Evolutionary conservation across 345 rosid species (phyloP).

Genomic region (Moricandia arvensis): DNA sequence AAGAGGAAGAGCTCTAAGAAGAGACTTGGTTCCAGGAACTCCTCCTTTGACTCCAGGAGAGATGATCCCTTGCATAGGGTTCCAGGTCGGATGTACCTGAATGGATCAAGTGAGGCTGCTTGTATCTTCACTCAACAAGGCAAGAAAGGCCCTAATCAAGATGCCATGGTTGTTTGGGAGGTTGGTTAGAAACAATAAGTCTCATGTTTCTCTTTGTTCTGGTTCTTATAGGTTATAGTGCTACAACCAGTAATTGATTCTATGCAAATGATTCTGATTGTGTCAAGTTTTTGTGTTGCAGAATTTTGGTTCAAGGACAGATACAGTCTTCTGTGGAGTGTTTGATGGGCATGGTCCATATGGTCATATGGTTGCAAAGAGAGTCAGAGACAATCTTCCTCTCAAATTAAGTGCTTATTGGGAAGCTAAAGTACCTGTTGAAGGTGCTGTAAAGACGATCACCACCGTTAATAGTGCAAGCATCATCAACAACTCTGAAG

Average conservation of each 20-base stretch:
- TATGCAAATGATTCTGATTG: not conserved
- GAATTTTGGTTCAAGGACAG: constrained; percentile 83
- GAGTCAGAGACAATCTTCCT: constrained; percentile 93
- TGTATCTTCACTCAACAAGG: constrained; percentile 90
- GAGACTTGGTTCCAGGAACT: constrained; percentile 54
- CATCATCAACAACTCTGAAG: constrained; percentile 55
- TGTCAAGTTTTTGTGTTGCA: constrained; percentile 29
- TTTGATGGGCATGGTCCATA: constrained; percentile 99
- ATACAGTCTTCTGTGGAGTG: constrained; percentile 90
- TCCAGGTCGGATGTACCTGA: constrained; percentile 77
- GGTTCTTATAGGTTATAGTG: not conserved
- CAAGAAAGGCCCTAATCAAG: constrained; percentile 98
- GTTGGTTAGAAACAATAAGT: constrained; percentile 37
- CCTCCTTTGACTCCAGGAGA: constrained; percentile 61
- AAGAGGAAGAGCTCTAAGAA: constrained; percentile 68
- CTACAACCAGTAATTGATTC: not conserved
- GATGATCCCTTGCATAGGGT: constrained; percentile 70
- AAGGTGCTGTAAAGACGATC: constrained; percentile 50
- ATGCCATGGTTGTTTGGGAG: constrained; percentile 99
- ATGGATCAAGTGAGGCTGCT: constrained; percentile 82
- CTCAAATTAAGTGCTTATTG: constrained; percentile 71
- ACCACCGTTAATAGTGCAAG: constrained; percentile 47
- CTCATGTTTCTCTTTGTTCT: not conserved
- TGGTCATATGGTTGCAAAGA: constrained; percentile 97
- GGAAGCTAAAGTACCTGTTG: constrained; percentile 63